phyloP scores from a whole-genome alignment of 2,329 filamentous ascomycete species.

The Microascus cirrosus region DNA sequence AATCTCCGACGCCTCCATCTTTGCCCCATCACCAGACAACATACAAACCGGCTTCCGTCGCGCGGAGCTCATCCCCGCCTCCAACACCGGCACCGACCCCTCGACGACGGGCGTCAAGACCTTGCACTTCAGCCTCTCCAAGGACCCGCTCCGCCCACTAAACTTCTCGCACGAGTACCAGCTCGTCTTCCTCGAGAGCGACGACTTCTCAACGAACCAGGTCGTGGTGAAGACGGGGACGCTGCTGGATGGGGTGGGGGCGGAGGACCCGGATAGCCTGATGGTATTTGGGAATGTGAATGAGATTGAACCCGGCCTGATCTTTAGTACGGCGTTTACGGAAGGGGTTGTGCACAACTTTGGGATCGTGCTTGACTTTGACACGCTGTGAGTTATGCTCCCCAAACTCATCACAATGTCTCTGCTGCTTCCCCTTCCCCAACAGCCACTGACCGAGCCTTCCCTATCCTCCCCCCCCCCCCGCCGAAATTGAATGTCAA shows the following conservation, averaged over 20 bases:
- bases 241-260: constrained; percentile 26
- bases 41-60: constrained; percentile 49
- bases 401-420: too few species aligned
- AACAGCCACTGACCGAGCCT: background rate
- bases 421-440: background rate
- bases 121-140: constrained; percentile 47
- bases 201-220: constrained; percentile 37
- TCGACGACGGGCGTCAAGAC: constrained; percentile 45
- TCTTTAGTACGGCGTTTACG: constrained; percentile 41
- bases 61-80: constrained; percentile 40
- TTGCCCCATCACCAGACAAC: constrained; percentile 34
- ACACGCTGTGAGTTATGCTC: constrained; percentile 31
- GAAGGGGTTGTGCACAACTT: constrained; percentile 49
- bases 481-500: too few species aligned
- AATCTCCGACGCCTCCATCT: constrained; percentile 48
- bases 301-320: constrained; percentile 21
- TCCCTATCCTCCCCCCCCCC: too few species aligned
- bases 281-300: constrained; percentile 36
- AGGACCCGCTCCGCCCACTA: constrained; percentile 35
- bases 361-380: constrained; percentile 45
- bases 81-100: constrained; percentile 37
- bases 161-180: constrained; percentile 53
- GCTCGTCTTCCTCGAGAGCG: constrained; percentile 37
- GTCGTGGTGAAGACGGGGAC: constrained; percentile 44
- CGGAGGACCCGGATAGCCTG: constrained; percentile 24